phyloP scores from a whole-genome alignment of 768 basidiomycete genomes.

The Serpula lacrymans region DNA sequence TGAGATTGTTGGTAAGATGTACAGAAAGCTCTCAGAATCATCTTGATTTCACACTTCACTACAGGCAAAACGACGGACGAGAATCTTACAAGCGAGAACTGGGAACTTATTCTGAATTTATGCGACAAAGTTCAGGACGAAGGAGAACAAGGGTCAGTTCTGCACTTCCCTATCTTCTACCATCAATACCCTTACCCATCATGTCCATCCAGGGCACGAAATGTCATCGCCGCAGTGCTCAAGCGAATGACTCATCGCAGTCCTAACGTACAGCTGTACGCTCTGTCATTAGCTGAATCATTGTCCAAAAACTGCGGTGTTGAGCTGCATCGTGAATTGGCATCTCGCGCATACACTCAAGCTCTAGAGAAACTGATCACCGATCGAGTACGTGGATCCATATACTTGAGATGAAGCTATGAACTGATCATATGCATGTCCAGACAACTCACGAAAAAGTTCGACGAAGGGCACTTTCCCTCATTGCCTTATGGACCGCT shows the following conservation, averaged over 20 bases:
- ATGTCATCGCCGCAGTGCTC: constrained; percentile 78
- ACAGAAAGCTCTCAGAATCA: constrained; percentile 3
- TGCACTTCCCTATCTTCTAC: constrained; percentile 1
- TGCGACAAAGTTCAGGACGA: constrained; percentile 96
- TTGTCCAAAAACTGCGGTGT: constrained; percentile 89
- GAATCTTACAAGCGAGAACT: constrained; percentile 91
- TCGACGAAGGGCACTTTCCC: constrained; percentile 62
- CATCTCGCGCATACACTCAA: constrained; percentile 87
- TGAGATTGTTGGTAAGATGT: constrained; percentile 72
- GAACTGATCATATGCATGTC: constrained; percentile 3
- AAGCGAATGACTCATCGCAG: constrained; percentile 93
- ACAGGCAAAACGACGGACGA: constrained; percentile 96
- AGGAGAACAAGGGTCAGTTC: constrained; percentile 74
- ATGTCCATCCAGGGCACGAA: constrained; percentile 63
- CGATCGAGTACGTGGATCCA: constrained; percentile 64
- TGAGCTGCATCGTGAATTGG: constrained; percentile 79
- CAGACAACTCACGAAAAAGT: constrained; percentile 93
- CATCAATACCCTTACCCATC: constrained; percentile 13
- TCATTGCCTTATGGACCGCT: constrained; percentile 80
- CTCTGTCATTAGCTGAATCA: constrained; percentile 83
- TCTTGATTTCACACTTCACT: background rate
- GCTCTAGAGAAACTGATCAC: constrained; percentile 82
- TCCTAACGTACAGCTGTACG: constrained; percentile 94
- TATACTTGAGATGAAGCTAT: background rate
- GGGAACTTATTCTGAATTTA: constrained; percentile 91